A percentile compares a stretch with the other conserved stretches of the same genome.
Conservation (phyloP, 108 stramenopile genomes). For the Pseudonitzschia multiseries region DNA sequence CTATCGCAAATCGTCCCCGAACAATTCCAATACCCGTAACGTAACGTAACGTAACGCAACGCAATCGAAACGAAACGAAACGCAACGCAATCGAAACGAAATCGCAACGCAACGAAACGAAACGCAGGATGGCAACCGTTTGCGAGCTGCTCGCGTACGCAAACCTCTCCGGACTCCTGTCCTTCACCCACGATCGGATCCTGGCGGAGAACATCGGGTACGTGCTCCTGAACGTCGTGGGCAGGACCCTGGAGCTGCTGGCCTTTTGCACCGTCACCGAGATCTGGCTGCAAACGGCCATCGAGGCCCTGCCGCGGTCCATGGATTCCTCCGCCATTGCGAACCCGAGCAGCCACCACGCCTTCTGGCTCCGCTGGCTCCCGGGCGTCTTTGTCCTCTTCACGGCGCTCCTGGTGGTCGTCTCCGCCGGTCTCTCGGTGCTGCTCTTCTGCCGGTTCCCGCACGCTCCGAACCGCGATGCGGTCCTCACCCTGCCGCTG, state of each 20-base stretch:
- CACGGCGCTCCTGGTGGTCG: conserved; percentile 17
- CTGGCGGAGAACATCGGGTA: conserved; percentile 37
- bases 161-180: conserved; percentile 23
- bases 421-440: conserved; percentile 22
- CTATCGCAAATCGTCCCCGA: too few relatives aligned
- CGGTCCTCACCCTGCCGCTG: background rate
- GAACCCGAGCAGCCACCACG: background rate
- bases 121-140: conserved; percentile 12
- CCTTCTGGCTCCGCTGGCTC: conserved; percentile 10
- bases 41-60: too few relatives aligned
- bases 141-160: conserved; percentile 14
- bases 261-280: conserved; percentile 31
- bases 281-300: conserved; percentile 35
- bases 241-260: conserved; percentile 24
- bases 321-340: background rate
- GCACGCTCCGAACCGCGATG: background rate
- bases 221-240: conserved; percentile 27
- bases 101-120: too few relatives aligned
- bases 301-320: conserved; percentile 20
- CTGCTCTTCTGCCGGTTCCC: conserved; percentile 5
- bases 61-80: too few relatives aligned
- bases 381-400: conserved; percentile 19
- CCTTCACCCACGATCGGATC: conserved; percentile 14
- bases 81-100: too few relatives aligned
- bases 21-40: too few relatives aligned